A percentile compares a stretch with the other conserved stretches of the same genome.
Conservation (phyloP, 2,329 filamentous ascomycete species). For the Canariomyces notabilis region DNA sequence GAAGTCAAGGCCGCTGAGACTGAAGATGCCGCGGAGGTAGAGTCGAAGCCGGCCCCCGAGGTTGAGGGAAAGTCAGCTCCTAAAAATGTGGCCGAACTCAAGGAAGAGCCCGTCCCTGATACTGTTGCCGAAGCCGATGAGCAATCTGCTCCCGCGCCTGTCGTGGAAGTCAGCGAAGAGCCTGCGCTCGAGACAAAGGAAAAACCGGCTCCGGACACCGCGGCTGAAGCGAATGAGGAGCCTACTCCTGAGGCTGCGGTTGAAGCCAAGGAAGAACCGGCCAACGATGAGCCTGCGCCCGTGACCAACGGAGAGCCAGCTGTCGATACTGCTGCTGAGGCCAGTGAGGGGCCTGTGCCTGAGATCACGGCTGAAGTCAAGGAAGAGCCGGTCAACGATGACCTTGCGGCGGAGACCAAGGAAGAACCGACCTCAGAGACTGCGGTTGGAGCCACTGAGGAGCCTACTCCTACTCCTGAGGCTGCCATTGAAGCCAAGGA, state of each 20-base stretch:
- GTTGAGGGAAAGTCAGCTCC: no score
- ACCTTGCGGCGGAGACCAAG: background rate
- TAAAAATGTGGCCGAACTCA: no score
- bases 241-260: background rate
- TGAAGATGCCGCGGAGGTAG: background rate
- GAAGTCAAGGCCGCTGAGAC: background rate
- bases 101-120: no score
- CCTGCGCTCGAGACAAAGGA: constrained; percentile 1
- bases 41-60: no score
- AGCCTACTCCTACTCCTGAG: background rate
- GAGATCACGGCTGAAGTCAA: background rate
- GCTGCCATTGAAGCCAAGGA: constrained; percentile 1
- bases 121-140: no score
- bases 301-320: constrained; percentile 4
- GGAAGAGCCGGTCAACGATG: constrained; percentile 2
- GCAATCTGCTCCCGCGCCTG: no score
- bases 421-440: constrained; percentile 5
- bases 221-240: constrained; percentile 13
- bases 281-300: constrained; percentile 2
- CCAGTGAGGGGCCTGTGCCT: constrained; percentile 11
- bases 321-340: background rate
- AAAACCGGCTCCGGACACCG: constrained; percentile 2
- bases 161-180: constrained; percentile 2
- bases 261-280: background rate
- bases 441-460: constrained; percentile 11